These are phyloP conservation scores for Saccharomycopsis fodiens DNA, from an alignment of 805 yeast species.

Conservation along the genomic window DNA sequence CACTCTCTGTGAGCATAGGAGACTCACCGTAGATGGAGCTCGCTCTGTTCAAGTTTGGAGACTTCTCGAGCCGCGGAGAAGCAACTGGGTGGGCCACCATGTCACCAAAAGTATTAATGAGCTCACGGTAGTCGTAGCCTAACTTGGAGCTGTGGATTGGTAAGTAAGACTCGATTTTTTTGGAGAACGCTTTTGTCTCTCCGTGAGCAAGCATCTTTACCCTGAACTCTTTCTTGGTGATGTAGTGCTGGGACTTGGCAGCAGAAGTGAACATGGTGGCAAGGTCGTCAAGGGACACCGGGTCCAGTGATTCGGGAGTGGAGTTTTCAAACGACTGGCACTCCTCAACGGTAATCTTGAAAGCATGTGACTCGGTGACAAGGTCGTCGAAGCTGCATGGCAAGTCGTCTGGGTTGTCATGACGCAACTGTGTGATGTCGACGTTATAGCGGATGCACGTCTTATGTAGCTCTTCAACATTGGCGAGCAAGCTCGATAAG, in stretches of 20 bases:
- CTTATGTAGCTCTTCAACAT: conserved; percentile 6
- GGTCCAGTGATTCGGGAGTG: background rate
- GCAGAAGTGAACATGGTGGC: background rate
- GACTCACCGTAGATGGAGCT: background rate
- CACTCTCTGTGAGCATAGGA: background rate
- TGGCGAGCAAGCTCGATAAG: conserved; percentile 4
- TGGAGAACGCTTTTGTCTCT: conserved; percentile 5
- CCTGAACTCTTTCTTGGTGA: conserved; percentile 18
- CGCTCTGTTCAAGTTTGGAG: background rate
- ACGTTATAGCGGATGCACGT: conserved; percentile 7
- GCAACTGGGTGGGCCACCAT: background rate
- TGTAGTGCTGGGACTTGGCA: conserved; percentile 1
- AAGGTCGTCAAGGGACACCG: background rate
- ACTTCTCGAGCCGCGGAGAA: background rate
- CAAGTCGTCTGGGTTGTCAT: conserved; percentile 1
- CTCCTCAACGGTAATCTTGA: conserved; percentile 2
- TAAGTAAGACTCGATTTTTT: conserved; percentile 8
- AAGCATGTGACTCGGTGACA: conserved; percentile 3
- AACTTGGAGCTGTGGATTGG: conserved; percentile 13
- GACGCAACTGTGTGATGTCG: conserved; percentile 1
- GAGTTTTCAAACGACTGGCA: background rate
- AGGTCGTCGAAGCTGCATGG: conserved; percentile 9
- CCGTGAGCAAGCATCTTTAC: conserved; percentile 1
- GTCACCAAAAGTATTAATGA: conserved; percentile 1
- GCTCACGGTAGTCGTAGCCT: conserved; percentile 15